These are phyloP conservation scores for Colletotrichum sp. DNA, from an alignment of 2,329 filamentous ascomycete genomes.

Conservation along the genomic window DNA sequence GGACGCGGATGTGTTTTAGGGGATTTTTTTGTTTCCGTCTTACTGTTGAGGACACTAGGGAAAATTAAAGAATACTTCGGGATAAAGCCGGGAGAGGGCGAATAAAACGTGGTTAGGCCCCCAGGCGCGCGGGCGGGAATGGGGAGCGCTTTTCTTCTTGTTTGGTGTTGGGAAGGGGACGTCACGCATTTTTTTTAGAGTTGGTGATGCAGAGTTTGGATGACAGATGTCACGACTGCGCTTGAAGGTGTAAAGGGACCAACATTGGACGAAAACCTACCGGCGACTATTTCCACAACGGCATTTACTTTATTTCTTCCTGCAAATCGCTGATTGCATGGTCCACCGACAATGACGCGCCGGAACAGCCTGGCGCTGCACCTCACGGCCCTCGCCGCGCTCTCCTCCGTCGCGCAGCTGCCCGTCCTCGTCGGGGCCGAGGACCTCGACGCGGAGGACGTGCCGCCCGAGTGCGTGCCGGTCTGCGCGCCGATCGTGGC, in stretches of 20 bases:
- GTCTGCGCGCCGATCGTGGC: background rate
- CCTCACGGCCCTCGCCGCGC: background rate
- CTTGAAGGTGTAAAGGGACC: background rate
- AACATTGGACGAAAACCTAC: background rate
- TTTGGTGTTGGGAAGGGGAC: background rate
- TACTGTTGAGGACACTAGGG: background rate
- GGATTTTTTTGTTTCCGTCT: background rate
- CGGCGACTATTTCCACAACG: background rate
- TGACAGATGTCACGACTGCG: background rate
- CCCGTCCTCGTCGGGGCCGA: background rate
- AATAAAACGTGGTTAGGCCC: background rate
- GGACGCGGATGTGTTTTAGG: background rate
- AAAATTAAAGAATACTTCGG: background rate
- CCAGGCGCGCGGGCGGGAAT: background rate
- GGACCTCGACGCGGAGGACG: slow-evolving; percentile 11
- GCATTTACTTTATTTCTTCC: background rate
- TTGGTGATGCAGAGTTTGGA: background rate
- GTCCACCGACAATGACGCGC: background rate
- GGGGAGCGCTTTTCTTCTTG: background rate
- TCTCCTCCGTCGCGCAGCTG: background rate
- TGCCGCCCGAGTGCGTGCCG: slow-evolving; percentile 1
- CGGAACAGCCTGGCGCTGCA: background rate
- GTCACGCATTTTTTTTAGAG: background rate
- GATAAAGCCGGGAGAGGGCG: background rate
- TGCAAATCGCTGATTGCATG: background rate